These are phyloP conservation scores for Saccharomyces pastorianus DNA, from an alignment of 1,139 yeast genomes.

Conservation along the genomic window DNA sequence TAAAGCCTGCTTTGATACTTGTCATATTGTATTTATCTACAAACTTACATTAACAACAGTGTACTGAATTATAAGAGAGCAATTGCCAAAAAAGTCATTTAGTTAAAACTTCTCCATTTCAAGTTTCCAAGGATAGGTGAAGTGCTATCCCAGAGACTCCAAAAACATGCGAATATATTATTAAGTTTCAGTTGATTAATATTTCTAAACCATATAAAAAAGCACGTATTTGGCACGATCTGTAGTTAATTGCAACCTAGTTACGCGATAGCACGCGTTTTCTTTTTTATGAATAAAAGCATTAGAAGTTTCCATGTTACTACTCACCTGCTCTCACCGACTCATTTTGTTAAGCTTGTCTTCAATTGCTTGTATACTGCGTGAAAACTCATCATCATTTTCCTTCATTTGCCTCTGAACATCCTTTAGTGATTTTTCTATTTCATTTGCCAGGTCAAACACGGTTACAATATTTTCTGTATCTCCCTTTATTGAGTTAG, in stretches of 20 bases:
- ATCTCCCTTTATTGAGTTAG: slow-evolving; percentile 8
- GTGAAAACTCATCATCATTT: slow-evolving; percentile 23
- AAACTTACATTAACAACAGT: background rate
- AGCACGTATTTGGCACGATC: background rate
- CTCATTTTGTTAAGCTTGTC: slow-evolving; percentile 12
- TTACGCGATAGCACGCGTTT: background rate
- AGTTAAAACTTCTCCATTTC: background rate
- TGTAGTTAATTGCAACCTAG: background rate
- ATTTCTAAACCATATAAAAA: background rate
- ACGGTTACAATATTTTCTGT: slow-evolving; percentile 35
- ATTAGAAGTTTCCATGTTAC: background rate
- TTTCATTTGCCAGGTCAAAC: slow-evolving; percentile 45
- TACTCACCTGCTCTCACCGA: background rate
- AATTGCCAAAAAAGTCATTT: background rate
- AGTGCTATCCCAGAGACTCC: background rate
- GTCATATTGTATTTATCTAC: background rate
- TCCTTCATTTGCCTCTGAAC: slow-evolving; percentile 30
- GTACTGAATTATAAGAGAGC: background rate
- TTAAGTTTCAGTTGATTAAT: background rate
- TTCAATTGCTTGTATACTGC: slow-evolving; percentile 17
- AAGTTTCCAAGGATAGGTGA: background rate
- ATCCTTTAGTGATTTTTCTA: slow-evolving; percentile 38
- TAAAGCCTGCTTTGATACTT: background rate
- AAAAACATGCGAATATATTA: background rate
- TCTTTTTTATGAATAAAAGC: background rate